These are phyloP conservation scores for Cajanus cajan DNA, from an alignment of 306 rosid species.

Conservation along the genomic window DNA sequence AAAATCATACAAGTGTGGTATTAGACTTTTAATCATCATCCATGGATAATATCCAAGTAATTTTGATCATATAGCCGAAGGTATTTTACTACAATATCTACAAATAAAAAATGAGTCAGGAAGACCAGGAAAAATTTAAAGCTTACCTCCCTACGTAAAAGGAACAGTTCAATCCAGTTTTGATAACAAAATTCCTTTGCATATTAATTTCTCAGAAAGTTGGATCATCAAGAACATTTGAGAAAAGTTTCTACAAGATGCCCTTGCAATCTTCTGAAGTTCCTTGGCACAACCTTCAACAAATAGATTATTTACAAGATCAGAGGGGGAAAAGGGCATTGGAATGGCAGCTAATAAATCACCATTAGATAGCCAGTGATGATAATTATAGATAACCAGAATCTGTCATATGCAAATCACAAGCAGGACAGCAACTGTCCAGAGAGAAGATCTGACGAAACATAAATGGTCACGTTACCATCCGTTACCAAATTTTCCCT, in stretches of 20 bases:
- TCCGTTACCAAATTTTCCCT: neutral
- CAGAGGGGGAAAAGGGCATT: neutral
- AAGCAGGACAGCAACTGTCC: slow-evolving; percentile 11
- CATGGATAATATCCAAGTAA: neutral
- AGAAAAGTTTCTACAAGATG: neutral
- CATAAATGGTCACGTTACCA: slow-evolving; percentile 6
- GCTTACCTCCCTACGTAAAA: slow-evolving; percentile 26
- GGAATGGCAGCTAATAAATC: slow-evolving; percentile 10
- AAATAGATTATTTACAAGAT: slow-evolving; percentile 14
- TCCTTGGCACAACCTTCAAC: slow-evolving; percentile 19
- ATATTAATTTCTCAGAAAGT: neutral
- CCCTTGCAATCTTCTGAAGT: slow-evolving; percentile 14
- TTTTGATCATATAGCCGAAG: neutral
- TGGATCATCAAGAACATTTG: slow-evolving; percentile 20
- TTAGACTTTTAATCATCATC: neutral
- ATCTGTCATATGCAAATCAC: slow-evolving; percentile 8
- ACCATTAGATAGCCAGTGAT: slow-evolving; percentile 5
- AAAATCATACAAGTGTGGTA: neutral
- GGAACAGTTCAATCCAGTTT: neutral
- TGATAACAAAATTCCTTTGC: neutral
- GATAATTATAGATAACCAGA: slow-evolving; percentile 16
- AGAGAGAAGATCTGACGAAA: slow-evolving; percentile 14
- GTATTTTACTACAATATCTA: neutral
- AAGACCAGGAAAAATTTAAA: neutral
- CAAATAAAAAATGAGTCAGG: neutral